phyloP scores from a whole-genome alignment of 305 asterid genomes.

The Fraxinus greggii region DNA sequence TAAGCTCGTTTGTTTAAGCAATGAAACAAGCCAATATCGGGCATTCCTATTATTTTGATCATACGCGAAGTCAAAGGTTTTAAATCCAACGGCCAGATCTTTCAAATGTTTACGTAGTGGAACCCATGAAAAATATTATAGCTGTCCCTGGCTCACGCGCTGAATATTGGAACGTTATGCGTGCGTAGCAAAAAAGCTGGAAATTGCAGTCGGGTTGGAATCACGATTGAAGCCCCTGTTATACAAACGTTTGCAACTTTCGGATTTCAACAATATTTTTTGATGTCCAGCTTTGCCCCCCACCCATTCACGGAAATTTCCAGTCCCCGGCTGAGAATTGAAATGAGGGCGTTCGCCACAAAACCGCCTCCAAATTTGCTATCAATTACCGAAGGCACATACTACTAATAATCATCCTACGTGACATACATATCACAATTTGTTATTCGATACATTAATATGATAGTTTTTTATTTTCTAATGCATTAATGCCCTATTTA shows the following conservation, averaged over 20 bases:
- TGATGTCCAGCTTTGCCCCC: too few relatives aligned
- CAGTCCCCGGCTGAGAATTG: too few relatives aligned
- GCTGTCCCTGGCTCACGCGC: background rate
- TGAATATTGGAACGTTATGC: background rate
- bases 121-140: background rate
- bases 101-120: background rate
- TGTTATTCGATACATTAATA: too few relatives aligned
- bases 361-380: too few relatives aligned
- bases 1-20: background rate
- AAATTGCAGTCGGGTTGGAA: background rate
- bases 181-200: background rate
- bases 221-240: background rate
- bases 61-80: background rate
- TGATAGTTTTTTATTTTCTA: too few relatives aligned
- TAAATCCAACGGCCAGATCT: background rate
- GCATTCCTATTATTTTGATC: background rate
- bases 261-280: background rate
- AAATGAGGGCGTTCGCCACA: too few relatives aligned
- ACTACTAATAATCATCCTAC: too few relatives aligned
- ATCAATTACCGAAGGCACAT: too few relatives aligned
- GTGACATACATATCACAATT: too few relatives aligned
- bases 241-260: background rate
- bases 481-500: too few relatives aligned
- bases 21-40: background rate
- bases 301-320: too few relatives aligned